These are phyloP conservation scores for Pseudocercospora eumusae DNA, from an alignment of 2,329 filamentous ascomycete species.

Conservation along the genomic window DNA sequence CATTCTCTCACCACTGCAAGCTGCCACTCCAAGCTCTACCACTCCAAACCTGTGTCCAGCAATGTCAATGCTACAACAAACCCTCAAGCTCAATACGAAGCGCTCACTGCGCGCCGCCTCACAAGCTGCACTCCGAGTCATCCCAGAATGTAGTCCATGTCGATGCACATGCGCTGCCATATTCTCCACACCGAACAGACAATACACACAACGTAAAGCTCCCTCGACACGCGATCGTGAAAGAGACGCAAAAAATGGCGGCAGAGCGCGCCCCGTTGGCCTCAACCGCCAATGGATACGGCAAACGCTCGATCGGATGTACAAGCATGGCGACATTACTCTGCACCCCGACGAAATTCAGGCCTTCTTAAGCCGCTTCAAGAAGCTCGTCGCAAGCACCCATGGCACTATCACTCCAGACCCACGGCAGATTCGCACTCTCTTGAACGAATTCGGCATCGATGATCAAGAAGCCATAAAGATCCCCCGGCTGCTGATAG, in stretches of 20 bases:
- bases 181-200: not conserved
- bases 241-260: not conserved
- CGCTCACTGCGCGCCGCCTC: constrained; percentile 16
- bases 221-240: constrained; percentile 19
- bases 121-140: not conserved
- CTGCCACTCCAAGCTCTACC: not conserved
- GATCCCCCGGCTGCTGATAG: constrained; percentile 18
- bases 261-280: not conserved
- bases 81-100: no score
- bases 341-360: constrained; percentile 14
- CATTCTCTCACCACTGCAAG: not conserved
- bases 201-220: constrained; percentile 16
- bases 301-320: not conserved
- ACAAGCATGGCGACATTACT: constrained; percentile 10
- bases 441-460: constrained; percentile 15
- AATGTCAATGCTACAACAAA: constrained; percentile 26
- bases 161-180: constrained; percentile 24
- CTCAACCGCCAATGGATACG: not conserved
- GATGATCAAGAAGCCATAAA: constrained; percentile 13
- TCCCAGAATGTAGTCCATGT: constrained; percentile 23
- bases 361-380: constrained; percentile 19
- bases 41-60: no score
- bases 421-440: constrained; percentile 11
- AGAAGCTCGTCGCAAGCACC: constrained; percentile 4
- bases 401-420: constrained; percentile 5